Conservation (phyloP, 192 early-diverging fungal genomes). For the Helicostylum pulchrum region DNA sequence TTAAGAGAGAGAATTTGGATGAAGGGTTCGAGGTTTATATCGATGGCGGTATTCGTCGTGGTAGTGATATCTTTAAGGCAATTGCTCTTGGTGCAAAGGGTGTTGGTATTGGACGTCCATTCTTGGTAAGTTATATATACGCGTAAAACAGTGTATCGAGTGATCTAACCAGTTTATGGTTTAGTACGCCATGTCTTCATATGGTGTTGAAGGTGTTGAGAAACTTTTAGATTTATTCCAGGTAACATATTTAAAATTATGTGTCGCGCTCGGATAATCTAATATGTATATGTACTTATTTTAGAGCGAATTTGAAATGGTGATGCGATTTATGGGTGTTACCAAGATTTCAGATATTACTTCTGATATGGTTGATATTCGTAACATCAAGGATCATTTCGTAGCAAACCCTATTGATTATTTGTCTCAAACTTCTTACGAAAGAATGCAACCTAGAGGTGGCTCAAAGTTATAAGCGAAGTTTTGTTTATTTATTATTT, state of each 20-base stretch:
- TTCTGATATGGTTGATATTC: constrained; percentile 42
- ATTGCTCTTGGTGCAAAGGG: constrained; percentile 92
- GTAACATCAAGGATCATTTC: constrained; percentile 36
- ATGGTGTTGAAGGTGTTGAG: constrained; percentile 86
- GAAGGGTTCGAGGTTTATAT: constrained; percentile 81
- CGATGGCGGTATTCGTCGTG: constrained; percentile 91
- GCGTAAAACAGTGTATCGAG: neutral
- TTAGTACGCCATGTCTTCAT: constrained; percentile 62
- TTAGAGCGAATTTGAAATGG: constrained; percentile 74
- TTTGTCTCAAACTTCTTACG: constrained; percentile 24
- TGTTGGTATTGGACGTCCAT: constrained; percentile 82
- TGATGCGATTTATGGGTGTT: constrained; percentile 76
- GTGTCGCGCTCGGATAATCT: neutral
- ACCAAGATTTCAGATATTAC: constrained; percentile 64
- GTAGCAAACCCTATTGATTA: constrained; percentile 30
- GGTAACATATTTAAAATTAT: constrained; percentile 19
- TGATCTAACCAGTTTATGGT: neutral
- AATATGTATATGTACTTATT: neutral
- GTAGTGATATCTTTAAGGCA: constrained; percentile 94
- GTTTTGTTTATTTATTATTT: no score
- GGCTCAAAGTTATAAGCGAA: constrained; percentile 25
- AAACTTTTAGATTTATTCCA: constrained; percentile 71
- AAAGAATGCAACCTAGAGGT: constrained; percentile 27
- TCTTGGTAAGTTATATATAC: constrained; percentile 36
- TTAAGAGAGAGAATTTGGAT: constrained; percentile 45